These are phyloP conservation scores for Obba rivulosa DNA, from an alignment of 768 basidiomycete species.

Conservation along the genomic window DNA sequence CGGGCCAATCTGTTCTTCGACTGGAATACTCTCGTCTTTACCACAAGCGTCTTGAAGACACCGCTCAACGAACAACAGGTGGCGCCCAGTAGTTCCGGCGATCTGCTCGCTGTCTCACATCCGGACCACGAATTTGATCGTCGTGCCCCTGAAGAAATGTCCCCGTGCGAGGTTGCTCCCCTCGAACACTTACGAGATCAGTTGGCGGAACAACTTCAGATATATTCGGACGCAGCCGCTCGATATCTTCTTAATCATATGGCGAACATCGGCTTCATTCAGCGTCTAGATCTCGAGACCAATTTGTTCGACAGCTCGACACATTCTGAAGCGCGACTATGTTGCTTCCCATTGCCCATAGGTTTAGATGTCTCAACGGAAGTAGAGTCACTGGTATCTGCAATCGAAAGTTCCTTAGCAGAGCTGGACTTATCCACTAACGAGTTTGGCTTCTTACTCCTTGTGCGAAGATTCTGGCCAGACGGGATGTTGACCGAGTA, in stretches of 20 bases:
- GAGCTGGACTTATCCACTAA: conserved; percentile 71
- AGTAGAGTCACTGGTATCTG: conserved; percentile 66
- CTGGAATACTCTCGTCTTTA: conserved; percentile 59
- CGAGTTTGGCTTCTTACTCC: conserved; percentile 65
- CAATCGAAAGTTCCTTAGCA: conserved; percentile 64
- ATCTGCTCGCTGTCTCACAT: conserved; percentile 42
- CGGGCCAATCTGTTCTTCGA: conserved; percentile 57
- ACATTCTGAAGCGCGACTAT: conserved; percentile 33
- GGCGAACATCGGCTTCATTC: conserved; percentile 57
- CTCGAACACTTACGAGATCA: conserved; percentile 56
- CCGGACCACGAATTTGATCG: conserved; percentile 16
- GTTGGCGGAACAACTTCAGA: conserved; percentile 52
- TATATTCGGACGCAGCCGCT: conserved; percentile 50
- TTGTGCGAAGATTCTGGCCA: conserved; percentile 71
- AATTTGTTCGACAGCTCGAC: conserved; percentile 31
- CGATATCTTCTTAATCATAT: conserved; percentile 54
- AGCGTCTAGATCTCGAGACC: conserved; percentile 33
- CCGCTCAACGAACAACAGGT: conserved; percentile 15
- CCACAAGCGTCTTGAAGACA: conserved; percentile 50
- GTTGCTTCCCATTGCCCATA: conserved; percentile 63
- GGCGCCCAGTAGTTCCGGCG: conserved; percentile 26
- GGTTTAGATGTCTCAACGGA: conserved; percentile 67
- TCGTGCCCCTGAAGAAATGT: conserved; percentile 20
- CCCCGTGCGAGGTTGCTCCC: conserved; percentile 54
- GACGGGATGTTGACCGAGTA: conserved; percentile 69